A percentile compares a stretch with the other conserved stretches of the same genome.
phyloP scores from a whole-genome alignment of 345 rosid species.

The Bretschneidera sinensis region DNA sequence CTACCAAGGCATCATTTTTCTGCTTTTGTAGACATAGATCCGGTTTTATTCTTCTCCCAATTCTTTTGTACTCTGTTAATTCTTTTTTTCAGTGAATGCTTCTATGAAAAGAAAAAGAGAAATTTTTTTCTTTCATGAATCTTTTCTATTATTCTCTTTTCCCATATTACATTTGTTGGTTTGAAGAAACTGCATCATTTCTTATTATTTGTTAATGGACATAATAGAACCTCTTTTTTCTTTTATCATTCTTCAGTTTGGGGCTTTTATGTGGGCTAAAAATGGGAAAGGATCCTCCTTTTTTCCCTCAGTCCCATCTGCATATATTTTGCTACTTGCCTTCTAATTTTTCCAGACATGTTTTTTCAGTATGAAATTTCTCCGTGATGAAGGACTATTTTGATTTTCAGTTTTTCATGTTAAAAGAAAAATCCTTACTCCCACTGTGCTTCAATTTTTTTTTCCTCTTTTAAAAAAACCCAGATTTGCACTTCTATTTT shows the following conservation, averaged over 20 bases:
- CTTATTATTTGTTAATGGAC: neutral
- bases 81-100: neutral
- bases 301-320: neutral
- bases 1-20: neutral
- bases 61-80: neutral
- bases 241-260: neutral
- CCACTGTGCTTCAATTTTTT: neutral
- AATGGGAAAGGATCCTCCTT: neutral
- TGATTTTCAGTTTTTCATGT: neutral
- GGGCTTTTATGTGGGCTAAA: neutral
- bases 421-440: neutral
- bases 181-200: neutral
- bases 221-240: too few species aligned
- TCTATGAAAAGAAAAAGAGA: too few species aligned
- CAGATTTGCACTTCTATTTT: conserved; percentile 1
- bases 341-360: neutral
- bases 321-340: neutral
- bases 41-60: neutral
- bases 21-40: neutral
- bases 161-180: neutral
- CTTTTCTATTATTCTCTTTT: neutral
- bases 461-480: too few species aligned
- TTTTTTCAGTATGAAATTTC: neutral
- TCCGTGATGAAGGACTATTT: neutral
- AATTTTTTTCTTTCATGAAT: neutral